Evolutionary conservation across 805 yeast genomes (phyloP), one percentile per base, ranked within the genome.

Genomic region (Candida ipomoeae): DNA sequence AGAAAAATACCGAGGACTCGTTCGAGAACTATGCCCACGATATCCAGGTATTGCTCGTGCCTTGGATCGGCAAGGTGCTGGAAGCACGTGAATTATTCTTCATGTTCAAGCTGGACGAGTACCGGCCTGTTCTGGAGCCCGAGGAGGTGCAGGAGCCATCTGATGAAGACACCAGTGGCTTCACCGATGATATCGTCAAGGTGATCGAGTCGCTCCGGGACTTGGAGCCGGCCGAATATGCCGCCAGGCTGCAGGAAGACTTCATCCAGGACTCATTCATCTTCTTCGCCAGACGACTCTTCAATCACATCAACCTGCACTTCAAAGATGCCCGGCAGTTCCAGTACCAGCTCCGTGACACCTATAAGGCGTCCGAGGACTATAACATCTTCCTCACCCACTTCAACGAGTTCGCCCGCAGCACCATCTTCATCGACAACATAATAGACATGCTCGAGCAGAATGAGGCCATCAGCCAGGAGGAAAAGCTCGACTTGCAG

Each of bases 1-100:
- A 69, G 33, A 72, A 73, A 40, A 49, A 55, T 14, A 48, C 52
- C 6, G 60, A 55, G 3, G 71, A 68, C 44, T 65, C 62, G 26
- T 65, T 67, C 33, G 71, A 77, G 13, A 87, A 83, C 54, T 83
- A 81, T 59, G 68, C 75, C 7, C 74, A 80, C 48, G 89, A 83
- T 55, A 62, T 85, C 20, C 85, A 83, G 56, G 75, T 81, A 7
- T 67, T 85, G 34, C 65, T 85, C 44, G 73, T 85, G 54, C 79
- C 78, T 49, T 84, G 89, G 88, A 78, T 85, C 34, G 84, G 85
- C 5, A 69, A 63, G 50, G 49, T 82, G 0, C 83, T 85, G 0
- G 87, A 82, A 47, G 89, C 90, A 0, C 73, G 83, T 53, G 78
- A 75, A 40, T 59, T 85, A 5, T 84, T 79, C 56, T 81, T 81